Percentiles rank a stretch among this genome's conserved stretches.
phyloP scores from a whole-genome alignment of 805 yeast genomes.

The Schwanniomyces sp. region DNA sequence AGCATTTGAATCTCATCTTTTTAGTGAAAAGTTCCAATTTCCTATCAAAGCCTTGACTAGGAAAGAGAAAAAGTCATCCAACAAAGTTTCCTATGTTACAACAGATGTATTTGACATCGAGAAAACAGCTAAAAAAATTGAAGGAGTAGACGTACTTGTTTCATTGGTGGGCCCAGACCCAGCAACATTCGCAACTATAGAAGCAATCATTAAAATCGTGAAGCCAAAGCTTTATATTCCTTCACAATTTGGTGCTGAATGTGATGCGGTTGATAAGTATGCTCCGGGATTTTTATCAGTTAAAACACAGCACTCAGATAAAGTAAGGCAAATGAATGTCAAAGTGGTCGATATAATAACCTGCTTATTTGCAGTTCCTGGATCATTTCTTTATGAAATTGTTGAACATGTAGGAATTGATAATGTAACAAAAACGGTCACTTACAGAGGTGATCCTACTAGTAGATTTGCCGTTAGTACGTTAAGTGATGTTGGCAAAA shows the following conservation, averaged over 20 bases:
- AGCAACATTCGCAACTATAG: constrained; percentile 30
- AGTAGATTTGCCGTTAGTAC: constrained; percentile 33
- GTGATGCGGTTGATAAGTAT: constrained; percentile 20
- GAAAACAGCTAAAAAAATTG: constrained; percentile 35
- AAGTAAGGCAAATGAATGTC: constrained; percentile 43
- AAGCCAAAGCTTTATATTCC: constrained; percentile 57
- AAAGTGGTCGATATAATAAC: constrained; percentile 49
- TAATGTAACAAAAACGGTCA: constrained; percentile 29
- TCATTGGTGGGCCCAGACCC: constrained; percentile 40
- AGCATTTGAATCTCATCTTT: constrained; percentile 45
- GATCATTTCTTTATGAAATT: constrained; percentile 31
- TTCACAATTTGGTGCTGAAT: constrained; percentile 58
- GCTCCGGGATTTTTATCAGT: constrained; percentile 34
- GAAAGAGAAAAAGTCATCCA: constrained; percentile 31
- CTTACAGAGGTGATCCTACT: constrained; percentile 41
- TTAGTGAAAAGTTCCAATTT: constrained; percentile 37
- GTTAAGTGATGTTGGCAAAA: constrained; percentile 44
- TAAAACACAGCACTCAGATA: constrained; percentile 37
- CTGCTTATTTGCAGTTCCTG: constrained; percentile 36
- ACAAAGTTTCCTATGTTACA: constrained; percentile 37
- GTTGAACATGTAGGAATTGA: constrained; percentile 39
- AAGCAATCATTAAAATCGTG: constrained; percentile 35
- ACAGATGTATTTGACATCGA: constrained; percentile 26
- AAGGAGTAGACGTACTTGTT: constrained; percentile 52
- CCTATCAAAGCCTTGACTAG: constrained; percentile 57